These are phyloP conservation scores for Aspergillus affinis DNA, from an alignment of 495 filamentous ascomycete species.

Conservation along the genomic window DNA sequence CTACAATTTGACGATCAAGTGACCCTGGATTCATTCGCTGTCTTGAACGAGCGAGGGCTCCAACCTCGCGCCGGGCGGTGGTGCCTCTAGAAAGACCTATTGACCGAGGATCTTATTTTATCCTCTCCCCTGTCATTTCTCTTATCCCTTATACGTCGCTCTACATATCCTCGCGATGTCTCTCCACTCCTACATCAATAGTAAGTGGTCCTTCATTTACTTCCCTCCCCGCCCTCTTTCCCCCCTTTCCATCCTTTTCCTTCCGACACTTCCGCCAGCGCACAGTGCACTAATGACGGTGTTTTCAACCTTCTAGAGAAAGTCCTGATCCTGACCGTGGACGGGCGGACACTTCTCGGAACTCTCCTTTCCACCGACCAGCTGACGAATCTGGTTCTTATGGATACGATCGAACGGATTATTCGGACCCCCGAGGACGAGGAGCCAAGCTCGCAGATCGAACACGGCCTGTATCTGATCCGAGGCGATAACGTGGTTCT, in stretches of 20 bases:
- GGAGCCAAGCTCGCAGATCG: slow-evolving; percentile 76
- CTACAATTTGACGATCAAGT: not conserved
- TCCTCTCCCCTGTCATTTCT: slow-evolving; percentile 4
- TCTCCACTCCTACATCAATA: slow-evolving; percentile 64
- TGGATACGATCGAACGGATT: slow-evolving; percentile 81
- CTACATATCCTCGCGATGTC: slow-evolving; percentile 50
- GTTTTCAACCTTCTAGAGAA: slow-evolving; percentile 62
- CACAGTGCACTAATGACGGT: slow-evolving; percentile 26
- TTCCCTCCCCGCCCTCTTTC: not conserved
- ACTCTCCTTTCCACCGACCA: slow-evolving; percentile 85
- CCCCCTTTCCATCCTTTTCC: not conserved
- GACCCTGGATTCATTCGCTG: not conserved
- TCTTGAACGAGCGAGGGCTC: not conserved
- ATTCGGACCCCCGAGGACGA: slow-evolving; percentile 80
- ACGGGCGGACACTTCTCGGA: slow-evolving; percentile 86
- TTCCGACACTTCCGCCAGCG: not conserved
- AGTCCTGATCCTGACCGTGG: slow-evolving; percentile 86
- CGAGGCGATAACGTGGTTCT: slow-evolving; percentile 94
- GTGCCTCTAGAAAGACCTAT: not conserved
- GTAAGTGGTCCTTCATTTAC: slow-evolving; percentile 38
- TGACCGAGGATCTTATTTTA: slow-evolving; percentile 1
- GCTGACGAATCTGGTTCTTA: slow-evolving; percentile 87
- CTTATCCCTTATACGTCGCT: not conserved
- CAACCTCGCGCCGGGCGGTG: not conserved
- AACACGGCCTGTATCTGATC: slow-evolving; percentile 86